Base-by-base conservation (phyloP, 257 asterid genomes). In the Przewalskia tangutica region DNA sequence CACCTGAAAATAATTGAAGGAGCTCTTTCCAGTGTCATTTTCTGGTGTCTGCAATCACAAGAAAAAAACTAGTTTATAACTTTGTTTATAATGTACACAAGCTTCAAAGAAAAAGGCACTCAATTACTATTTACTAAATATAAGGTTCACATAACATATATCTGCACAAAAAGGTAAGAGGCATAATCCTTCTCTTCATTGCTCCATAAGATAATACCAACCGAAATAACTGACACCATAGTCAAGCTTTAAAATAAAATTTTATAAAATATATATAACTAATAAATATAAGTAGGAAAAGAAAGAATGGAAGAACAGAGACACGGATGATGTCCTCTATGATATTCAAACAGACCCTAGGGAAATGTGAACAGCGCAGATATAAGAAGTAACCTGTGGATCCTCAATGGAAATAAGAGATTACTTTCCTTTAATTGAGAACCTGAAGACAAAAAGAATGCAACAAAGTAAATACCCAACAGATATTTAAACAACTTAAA, bases 1-100 rank as follows among this genome's bases (percentile, higher is more conserved):
- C 66, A 91, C 97, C 97, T 93, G 97, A 85, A 87, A 92, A 90
- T 91, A 95, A 89, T 95, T 95, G 90, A 86, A 94, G 54, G 99
- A 94, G 86, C 82, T 92, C 93, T 92, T 95, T 65, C 99, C 98
- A 12, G 94, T 90, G 83, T 95, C 99, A 65, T 95, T 95, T 63
- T 94, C 97, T 66, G 98, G 95, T 87, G 92, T 89, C 99, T 94
- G 89, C 86, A 84, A 66, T 70, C 84, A 85, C 65, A 84, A 78
- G 55, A 73, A 50, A 50, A 8, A 27, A 50, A 12, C 20, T 4
- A 50, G 23, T 50, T 73, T 73, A 20, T 44, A 3, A 73, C 32
- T 27, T 27, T 27, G 32, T 27, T 27, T 12, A 13, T 48, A 73
- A 13, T 50, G 79, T 23, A 23, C 8, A 7, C 20, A 73, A 23